Evolutionary conservation across 108 stramenopile genomes (phyloP), one percentile per base, ranked within the genome.

Genomic region (Nitzschia palea): DNA sequence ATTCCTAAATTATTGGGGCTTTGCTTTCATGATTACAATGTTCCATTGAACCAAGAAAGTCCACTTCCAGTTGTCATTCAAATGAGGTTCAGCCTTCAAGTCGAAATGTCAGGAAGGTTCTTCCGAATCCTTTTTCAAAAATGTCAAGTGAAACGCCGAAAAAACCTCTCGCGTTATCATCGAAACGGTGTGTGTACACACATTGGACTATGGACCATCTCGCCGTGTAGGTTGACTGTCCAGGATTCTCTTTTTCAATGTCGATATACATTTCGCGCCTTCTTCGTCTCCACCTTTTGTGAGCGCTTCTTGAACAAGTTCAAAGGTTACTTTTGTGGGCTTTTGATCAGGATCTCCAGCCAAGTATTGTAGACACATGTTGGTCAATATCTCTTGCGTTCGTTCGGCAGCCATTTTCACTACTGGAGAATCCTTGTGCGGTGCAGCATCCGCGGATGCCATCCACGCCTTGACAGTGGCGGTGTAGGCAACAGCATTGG

Each of bases 391-490:
- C 53, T 79, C 67, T 40, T 80, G 82, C 1, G 91, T 86, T n/a
- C 74, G 64, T 18, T 73, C 71, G 6, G 90, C 87, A 15, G 84
- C 62, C 9, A 30, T 43, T 17, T 75, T 72, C 30, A 74, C 79
- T 18, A 48, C 17, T 18, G 9, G 25, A 64, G 32, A n/a, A 68
- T 31, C 72, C 75, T 78, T 27, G 6, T 17, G 15, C 74, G 72
- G 25, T 84, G 20, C 69, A 58, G 55, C 67, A 71, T 3, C 81
- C 83, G 57, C 81, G 78, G 64, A 86, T 78, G 51, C 83, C 83
- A 57, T 88, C 47, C 87, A 88, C 0, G 88, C 88, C 61, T 92
- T 92, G 72, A 92, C 70, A 0, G 89, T 87, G 9, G 91, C 86
- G 57, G 87, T 92, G 65, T 58, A 80, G n/a, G 79, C 70, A 10